Evolutionary conservation across 2,329 filamentous ascomycete species (phyloP), one percentile per base, ranked within the genome.

Genomic region (Rhexocercosporidium sp.): DNA sequence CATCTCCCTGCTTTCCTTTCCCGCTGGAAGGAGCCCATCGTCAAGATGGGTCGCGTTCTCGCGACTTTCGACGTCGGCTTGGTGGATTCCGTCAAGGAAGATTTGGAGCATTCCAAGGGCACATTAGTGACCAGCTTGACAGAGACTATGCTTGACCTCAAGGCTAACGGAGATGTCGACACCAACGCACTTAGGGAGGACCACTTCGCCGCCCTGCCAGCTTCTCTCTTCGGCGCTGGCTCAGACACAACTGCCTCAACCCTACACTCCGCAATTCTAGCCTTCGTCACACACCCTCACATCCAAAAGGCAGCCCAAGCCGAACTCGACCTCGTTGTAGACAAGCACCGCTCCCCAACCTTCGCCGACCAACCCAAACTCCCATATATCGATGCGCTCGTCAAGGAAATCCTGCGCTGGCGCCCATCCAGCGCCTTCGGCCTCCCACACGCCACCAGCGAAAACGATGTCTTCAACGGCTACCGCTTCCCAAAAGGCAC

Each of bases 401-500:
- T 85, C 18, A 78, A 83, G 61, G 84, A 85, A 70, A 78, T 79
- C 6, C 75, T 80, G 54, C 79, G 83, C 14, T 82, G 80, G 78
- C 77, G 77, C 34, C 82, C 83, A 3, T 76, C 84, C 4, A 79
- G 78, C 12, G 81, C 82, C 0, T 74, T 83, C 1, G 83, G 82
- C 3, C 82, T 88, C 31, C 85, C 86, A 1, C 86, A 88, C 73
- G 81, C 78, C 49, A 79, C 83, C 18, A 79, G 82, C 2, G 75
- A 82, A 62, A 85, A 88, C 54, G 86, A 88, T 62, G 78, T 82
- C 12, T 88, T 88, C 72, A 79, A 84, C 29, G 85, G 82, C 56
- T 83, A 84, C 73, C 81, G 66, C 14, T 81, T 86, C 41, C 83
- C 83, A 6, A 64, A 79, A 57, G 78, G 77, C 3, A 74, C 79